Conservation (phyloP, 768 basidiomycete species). For the Boletus fagicola region DNA sequence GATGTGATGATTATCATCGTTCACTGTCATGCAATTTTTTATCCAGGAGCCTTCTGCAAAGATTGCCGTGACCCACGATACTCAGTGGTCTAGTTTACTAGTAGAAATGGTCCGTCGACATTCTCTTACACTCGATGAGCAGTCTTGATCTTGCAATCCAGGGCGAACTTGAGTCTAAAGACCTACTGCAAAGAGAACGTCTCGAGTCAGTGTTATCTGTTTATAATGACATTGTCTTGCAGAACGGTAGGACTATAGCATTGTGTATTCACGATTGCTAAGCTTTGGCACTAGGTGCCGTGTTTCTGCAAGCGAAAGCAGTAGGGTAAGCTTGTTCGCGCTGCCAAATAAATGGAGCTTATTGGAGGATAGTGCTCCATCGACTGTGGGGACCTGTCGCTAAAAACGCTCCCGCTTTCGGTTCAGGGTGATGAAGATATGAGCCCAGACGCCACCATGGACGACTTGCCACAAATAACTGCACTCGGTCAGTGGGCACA, state of each 20-base stretch:
- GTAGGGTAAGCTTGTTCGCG: background rate
- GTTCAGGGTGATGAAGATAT: background rate
- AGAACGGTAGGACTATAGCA: background rate
- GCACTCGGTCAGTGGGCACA: background rate
- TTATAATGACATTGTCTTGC: background rate
- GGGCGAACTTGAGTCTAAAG: background rate
- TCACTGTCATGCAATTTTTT: background rate
- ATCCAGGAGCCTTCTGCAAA: background rate
- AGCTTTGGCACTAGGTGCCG: background rate
- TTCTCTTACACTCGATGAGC: background rate
- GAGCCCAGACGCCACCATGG: background rate
- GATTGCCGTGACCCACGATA: background rate
- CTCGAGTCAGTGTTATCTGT: background rate
- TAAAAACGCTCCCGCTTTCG: background rate
- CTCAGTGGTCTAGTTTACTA: background rate
- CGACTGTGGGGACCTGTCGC: background rate
- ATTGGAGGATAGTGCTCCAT: background rate
- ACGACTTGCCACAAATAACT: background rate
- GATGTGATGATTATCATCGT: background rate
- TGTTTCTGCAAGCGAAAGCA: background rate
- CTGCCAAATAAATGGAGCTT: background rate
- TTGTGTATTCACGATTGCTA: background rate
- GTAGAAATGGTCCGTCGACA: background rate
- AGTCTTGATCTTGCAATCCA: too few relatives aligned
- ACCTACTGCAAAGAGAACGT: background rate